Base-by-base conservation (phyloP, 2,329 filamentous ascomycete species). In the Tolypocladium tropicale region DNA sequence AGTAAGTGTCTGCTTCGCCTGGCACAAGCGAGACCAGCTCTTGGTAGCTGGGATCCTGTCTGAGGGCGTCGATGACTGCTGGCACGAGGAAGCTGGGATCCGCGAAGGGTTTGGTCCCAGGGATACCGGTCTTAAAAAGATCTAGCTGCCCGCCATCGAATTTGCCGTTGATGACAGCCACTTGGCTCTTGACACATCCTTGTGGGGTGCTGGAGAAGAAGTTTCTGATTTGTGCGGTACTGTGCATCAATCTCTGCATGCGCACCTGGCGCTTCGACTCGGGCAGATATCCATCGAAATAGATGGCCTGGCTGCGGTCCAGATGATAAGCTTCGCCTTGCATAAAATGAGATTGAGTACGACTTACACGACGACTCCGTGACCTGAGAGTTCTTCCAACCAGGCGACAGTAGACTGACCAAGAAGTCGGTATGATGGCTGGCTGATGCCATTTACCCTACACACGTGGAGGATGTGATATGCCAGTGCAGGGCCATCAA, bases 231-330 rank as follows among this genome's bases (percentile, higher is more conserved):
- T 81, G 77, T 4, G 73, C 71, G 9, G 86, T 81, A 25, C 77
- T 81, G 23, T 75, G 77, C 53, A 82, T 74, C 37, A 88, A 75
- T 36, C 90, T 79, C 11, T 78, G 69, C 53, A 85, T 72, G 5
- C 90, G 81, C 7, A 83, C 81, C 0, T 72, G 67, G 36, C 78
- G 76, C 67, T 96, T 96, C 5, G 76, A 70, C 0, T 68, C 57
- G 0, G 93, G 93, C 1, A 97, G 77, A 56, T 83, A 85, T 16
- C 91, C 91, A 68, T 97, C 93, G 64, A 97, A 96, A 67, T 87
- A 91, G 54, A 96, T 88, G 51, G 78, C 82, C 57, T 81, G 73
- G 50, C 68, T 68, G 59, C 30, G 16, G 16, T 9, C 12, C 32
- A n/a, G 6, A 36, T 2, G 11, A 4, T 16, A 21, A 49, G 10